These are phyloP conservation scores for Biscutella auriculata DNA, from an alignment of 441 rosid genomes.

Conservation along the genomic window DNA sequence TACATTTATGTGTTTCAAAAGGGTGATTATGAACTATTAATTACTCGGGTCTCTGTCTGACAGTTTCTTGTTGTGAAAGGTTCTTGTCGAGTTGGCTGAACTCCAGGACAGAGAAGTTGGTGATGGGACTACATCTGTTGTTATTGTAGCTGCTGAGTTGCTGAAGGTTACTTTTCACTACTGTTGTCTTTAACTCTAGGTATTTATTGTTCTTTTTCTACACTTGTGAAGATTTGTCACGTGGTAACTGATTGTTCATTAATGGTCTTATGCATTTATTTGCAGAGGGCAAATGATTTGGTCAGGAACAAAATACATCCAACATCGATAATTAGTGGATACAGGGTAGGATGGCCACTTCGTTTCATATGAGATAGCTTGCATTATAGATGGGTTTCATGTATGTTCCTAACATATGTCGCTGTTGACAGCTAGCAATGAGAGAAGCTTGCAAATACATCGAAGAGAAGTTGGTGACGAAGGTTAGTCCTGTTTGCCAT, in stretches of 20 bases:
- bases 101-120: slow-evolving; percentile 97
- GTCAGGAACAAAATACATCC: slow-evolving; percentile 98
- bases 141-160: slow-evolving; percentile 88
- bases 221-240: background rate
- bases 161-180: slow-evolving; percentile 52
- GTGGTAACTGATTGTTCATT: background rate
- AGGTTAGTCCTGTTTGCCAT: slow-evolving; percentile 34
- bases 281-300: slow-evolving; percentile 86
- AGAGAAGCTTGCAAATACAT: slow-evolving; percentile 94
- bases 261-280: slow-evolving; percentile 6
- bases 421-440: slow-evolving; percentile 76
- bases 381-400: background rate
- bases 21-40: background rate
- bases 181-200: background rate
- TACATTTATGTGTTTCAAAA: background rate
- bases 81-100: slow-evolving; percentile 92
- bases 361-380: background rate
- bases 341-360: slow-evolving; percentile 40
- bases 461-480: slow-evolving; percentile 79
- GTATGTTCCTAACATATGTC: background rate
- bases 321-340: slow-evolving; percentile 92
- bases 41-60: background rate
- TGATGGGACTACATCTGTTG: slow-evolving; percentile 95
- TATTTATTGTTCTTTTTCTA: background rate
- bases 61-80: slow-evolving; percentile 31